These are phyloP conservation scores for Apiospora koreana DNA, from an alignment of 2,329 filamentous ascomycete genomes.

Conservation along the genomic window DNA sequence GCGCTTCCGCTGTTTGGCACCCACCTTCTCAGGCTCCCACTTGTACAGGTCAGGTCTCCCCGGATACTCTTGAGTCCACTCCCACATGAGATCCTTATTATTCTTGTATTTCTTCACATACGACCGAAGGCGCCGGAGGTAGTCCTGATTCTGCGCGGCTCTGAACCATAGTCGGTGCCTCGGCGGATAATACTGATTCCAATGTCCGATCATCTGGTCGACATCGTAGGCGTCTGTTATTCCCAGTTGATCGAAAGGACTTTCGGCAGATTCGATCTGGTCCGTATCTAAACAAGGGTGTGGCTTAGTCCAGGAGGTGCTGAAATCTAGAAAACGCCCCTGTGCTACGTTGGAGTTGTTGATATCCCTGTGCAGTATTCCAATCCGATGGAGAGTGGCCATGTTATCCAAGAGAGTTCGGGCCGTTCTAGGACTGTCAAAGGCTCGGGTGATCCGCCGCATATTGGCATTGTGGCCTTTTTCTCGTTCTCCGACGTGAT, in stretches of 20 bases:
- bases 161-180: neutral
- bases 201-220: neutral
- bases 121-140: neutral
- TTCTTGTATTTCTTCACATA: neutral
- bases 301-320: slow-evolving; percentile 13
- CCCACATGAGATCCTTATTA: neutral
- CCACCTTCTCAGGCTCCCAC: neutral
- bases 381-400: neutral
- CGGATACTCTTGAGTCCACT: neutral
- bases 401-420: neutral
- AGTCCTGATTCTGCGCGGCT: neutral
- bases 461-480: neutral
- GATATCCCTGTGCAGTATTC: slow-evolving; percentile 4
- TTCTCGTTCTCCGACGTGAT: neutral
- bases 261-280: neutral
- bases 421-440: neutral
- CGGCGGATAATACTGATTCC: neutral
- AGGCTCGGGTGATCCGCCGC: neutral
- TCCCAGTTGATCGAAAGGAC: neutral
- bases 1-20: neutral
- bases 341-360: neutral
- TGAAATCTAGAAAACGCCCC: slow-evolving; percentile 15
- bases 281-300: slow-evolving; percentile 5
- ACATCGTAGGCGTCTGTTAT: neutral
- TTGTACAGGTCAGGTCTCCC: neutral